These are phyloP conservation scores for Oemleria cerasiformis DNA, from an alignment of 306 rosid genomes.

Conservation along the genomic window DNA sequence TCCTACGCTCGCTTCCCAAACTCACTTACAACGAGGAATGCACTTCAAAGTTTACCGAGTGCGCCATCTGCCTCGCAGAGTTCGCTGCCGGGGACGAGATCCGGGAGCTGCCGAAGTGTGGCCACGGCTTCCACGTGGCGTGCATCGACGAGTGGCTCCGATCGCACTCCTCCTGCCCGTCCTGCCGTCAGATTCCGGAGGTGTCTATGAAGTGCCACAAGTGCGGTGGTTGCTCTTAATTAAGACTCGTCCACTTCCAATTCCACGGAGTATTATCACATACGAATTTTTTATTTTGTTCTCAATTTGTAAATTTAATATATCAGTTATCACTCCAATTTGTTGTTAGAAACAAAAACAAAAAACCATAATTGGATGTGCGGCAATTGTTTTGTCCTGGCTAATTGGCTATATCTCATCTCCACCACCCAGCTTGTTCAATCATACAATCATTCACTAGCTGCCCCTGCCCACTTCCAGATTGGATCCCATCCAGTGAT, in stretches of 20 bases:
- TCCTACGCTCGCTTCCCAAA: constrained; percentile 68
- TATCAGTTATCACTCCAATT: not conserved
- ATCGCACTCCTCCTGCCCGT: constrained; percentile 75
- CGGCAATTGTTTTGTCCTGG: too few species aligned
- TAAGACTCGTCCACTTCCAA: too few species aligned
- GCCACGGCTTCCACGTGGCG: constrained; percentile 64
- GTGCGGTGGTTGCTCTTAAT: constrained; percentile 58
- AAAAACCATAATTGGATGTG: too few species aligned
- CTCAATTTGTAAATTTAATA: not conserved
- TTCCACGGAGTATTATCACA: too few species aligned
- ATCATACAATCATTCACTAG: too few species aligned
- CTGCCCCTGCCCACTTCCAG: too few species aligned
- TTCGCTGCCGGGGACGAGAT: constrained; percentile 68
- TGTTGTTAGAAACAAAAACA: too few species aligned
- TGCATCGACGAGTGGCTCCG: constrained; percentile 86
- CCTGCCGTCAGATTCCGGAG: constrained; percentile 75
- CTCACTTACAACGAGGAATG: constrained; percentile 51
- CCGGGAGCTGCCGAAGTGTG: constrained; percentile 75
- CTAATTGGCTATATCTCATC: too few species aligned
- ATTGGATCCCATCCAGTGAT: too few species aligned
- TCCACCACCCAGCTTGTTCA: too few species aligned
- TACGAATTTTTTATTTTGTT: not conserved
- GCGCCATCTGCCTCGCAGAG: constrained; percentile 70
- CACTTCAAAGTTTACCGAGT: constrained; percentile 49
- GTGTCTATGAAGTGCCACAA: constrained; percentile 45